Conservation (phyloP, 129 eudicot species). For the Centella asiatica region DNA sequence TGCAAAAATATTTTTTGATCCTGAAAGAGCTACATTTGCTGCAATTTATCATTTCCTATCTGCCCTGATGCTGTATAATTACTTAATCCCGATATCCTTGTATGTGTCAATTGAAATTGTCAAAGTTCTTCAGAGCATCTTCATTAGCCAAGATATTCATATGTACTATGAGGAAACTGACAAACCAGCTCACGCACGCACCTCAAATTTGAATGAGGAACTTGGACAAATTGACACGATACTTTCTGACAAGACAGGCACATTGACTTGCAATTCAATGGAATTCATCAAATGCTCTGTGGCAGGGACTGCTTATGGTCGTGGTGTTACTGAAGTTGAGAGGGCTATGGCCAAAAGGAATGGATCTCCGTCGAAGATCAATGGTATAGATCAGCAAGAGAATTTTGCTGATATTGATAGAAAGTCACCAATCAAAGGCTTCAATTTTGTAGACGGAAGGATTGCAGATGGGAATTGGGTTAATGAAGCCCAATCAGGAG, state of each 20-base stretch:
- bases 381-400: conserved; percentile 25
- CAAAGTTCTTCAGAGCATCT: conserved; percentile 74
- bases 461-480: conserved; percentile 73
- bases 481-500: conserved; percentile 46
- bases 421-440: conserved; percentile 50
- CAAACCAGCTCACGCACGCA: conserved; percentile 88
- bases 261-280: conserved; percentile 90
- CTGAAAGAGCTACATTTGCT: conserved; percentile 59
- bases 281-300: conserved; percentile 85
- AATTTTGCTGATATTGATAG: conserved; percentile 20
- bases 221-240: conserved; percentile 91
- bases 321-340: conserved; percentile 79
- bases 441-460: conserved; percentile 75
- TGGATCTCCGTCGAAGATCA: conserved; percentile 48
- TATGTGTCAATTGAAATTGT: conserved; percentile 89
- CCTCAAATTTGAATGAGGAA: conserved; percentile 90
- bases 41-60: conserved; percentile 64
- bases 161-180: conserved; percentile 87
- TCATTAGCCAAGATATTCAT: conserved; percentile 63
- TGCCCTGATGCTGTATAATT: conserved; percentile 65
- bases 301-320: conserved; percentile 74
- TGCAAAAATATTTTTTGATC: conserved; percentile 49
- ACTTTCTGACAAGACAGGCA: conserved; percentile 96
- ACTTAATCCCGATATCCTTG: conserved; percentile 81
- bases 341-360: conserved; percentile 74